Base-by-base conservation (phyloP, 1,284 basidiomycete species). In the Rhodotorula sp. region DNA sequence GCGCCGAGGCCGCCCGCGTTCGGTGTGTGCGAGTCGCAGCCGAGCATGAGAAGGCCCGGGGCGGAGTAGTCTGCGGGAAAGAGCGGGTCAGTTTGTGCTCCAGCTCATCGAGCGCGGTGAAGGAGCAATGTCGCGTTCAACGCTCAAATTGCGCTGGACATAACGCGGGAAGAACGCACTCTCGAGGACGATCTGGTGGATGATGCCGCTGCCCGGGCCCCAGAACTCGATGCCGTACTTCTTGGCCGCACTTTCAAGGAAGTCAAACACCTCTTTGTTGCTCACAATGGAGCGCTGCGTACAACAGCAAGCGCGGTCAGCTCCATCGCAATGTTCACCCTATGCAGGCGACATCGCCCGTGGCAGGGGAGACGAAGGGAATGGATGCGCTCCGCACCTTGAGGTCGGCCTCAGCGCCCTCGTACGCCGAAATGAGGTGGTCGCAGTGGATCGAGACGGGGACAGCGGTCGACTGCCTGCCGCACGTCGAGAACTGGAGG, bases 111-210 rank as follows among this genome's bases (percentile, higher is more conserved):
- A 25, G 34, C 34, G 13, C 55, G 19, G n/a, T n/a, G n/a, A n/a
- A n/a, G n/a, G n/a, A n/a, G n/a, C n/a, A n/a, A n/a, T n/a, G n/a
- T n/a, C n/a, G n/a, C n/a, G n/a, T n/a, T n/a, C n/a, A n/a, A n/a
- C n/a, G n/a, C n/a, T n/a, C n/a, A n/a, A n/a, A n/a, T n/a, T n/a
- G n/a, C n/a, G n/a, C n/a, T n/a, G n/a, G n/a, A n/a, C n/a, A n/a
- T n/a, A n/a, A 37, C n/a, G 19, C 1, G 41, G 27, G 41, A 25
- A 2, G 4, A 39, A 70, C 77, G 51, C 46, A 79, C 82, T 99
- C 83, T 99, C 97, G 62, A 99, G 86, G 15, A 99, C 97, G 74
- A 99, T 97, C 82, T 99, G 97, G 83, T 99, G 97, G 75, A 99
- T 84, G 77, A 85, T 85, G 71, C 94, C 94, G 58, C 91, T 93